phyloP scores from a whole-genome alignment of 2,329 filamentous ascomycete species.

The Cylindrodendrum hubeiense region DNA sequence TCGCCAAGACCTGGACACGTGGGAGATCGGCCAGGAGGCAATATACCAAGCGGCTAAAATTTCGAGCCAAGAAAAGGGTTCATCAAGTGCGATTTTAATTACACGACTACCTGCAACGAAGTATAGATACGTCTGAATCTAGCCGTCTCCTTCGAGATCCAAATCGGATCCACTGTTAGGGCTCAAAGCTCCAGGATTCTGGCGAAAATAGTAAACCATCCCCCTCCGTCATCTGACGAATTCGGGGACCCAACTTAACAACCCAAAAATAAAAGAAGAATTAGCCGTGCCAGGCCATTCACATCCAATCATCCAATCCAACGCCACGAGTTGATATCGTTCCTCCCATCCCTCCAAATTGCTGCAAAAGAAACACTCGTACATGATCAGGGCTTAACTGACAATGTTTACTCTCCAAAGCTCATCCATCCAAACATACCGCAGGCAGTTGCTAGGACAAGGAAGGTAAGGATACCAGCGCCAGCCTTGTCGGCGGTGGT shows the following conservation, averaged over 20 bases:
- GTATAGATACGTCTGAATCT: slow-evolving; percentile 2
- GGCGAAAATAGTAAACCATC: slow-evolving; percentile 7
- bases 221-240: neutral
- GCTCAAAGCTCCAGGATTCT: neutral
- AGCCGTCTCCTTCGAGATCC: neutral
- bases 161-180: neutral
- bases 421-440: slow-evolving; percentile 65
- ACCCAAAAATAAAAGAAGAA: slow-evolving; percentile 26
- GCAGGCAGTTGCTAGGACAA: slow-evolving; percentile 55
- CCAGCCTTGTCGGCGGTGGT: slow-evolving; percentile 60
- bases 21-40: neutral
- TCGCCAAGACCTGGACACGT: slow-evolving; percentile 10
- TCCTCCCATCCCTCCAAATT: slow-evolving; percentile 27
- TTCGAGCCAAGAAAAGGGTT: neutral
- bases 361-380: slow-evolving; percentile 26
- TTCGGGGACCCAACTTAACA: slow-evolving; percentile 19
- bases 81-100: slow-evolving; percentile 14
- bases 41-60: slow-evolving; percentile 2
- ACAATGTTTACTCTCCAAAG: slow-evolving; percentile 46
- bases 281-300: slow-evolving; percentile 37
- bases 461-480: slow-evolving; percentile 60
- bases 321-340: slow-evolving; percentile 36
- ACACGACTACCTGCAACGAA: slow-evolving; percentile 3
- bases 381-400: slow-evolving; percentile 16
- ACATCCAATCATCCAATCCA: slow-evolving; percentile 41